Evolutionary conservation across 1,284 basidiomycete genomes (phyloP).

Genomic region (Cryptococcus neoformans): DNA sequence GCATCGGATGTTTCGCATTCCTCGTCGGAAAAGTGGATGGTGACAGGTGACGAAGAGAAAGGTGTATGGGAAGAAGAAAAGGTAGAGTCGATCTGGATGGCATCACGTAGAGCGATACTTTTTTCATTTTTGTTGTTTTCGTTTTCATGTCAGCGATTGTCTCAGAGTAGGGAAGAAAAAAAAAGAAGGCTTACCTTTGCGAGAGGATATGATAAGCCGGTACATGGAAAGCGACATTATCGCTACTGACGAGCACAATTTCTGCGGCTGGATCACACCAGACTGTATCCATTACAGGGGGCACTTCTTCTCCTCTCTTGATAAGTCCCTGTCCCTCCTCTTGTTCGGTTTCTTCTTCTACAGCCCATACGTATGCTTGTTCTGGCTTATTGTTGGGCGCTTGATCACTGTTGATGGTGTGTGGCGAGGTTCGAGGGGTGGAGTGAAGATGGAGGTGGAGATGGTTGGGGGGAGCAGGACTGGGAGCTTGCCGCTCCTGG

Average conservation of each 20-base stretch:
- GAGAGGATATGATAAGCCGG: slow-evolving; percentile 8
- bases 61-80: background rate
- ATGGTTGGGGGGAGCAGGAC: background rate
- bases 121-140: no score
- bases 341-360: background rate
- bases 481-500: background rate
- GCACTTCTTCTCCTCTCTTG: background rate
- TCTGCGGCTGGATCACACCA: slow-evolving; percentile 10
- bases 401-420: background rate
- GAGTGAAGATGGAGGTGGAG: background rate
- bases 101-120: background rate
- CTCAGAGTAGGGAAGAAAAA: background rate
- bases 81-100: background rate
- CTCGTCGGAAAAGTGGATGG: slow-evolving; percentile 5
- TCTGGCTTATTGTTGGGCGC: background rate
- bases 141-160: background rate
- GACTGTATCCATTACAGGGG: slow-evolving; percentile 1
- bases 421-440: background rate
- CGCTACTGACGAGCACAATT: slow-evolving; percentile 10
- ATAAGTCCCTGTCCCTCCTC: background rate
- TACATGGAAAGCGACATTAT: slow-evolving; percentile 9
- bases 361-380: no score
- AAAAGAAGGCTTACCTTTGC: slow-evolving; percentile 4
- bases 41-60: background rate
- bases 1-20: slow-evolving; percentile 8